Evolutionary conservation across 306 rosid genomes (phyloP).

Genomic region (Gleditsia sinensis): DNA sequence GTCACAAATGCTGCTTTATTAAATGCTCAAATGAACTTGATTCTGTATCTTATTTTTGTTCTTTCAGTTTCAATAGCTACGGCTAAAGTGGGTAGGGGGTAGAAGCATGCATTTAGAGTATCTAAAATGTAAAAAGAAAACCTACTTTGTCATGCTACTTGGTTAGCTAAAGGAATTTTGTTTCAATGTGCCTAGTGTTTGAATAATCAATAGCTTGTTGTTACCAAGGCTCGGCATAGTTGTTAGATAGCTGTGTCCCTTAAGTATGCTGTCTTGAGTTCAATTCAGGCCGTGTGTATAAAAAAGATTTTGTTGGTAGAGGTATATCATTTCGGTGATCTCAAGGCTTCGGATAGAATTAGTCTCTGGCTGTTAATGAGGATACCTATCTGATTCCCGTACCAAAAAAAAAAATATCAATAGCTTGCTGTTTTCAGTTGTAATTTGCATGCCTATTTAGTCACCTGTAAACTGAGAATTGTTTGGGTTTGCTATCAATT

Average conservation of each 20-base stretch:
- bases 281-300: too few relatives aligned
- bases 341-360: too few relatives aligned
- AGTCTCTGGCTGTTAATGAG: too few relatives aligned
- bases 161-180: conserved; percentile 16
- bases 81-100: not conserved
- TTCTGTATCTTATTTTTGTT: conserved; percentile 11
- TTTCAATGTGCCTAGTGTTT: conserved; percentile 11
- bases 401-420: too few relatives aligned
- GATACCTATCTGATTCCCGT: too few relatives aligned
- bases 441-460: not conserved
- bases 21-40: conserved; percentile 19
- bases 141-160: conserved; percentile 4
- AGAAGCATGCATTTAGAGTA: not conserved
- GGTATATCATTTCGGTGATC: too few relatives aligned
- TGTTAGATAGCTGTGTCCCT: too few relatives aligned
- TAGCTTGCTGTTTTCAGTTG: not conserved
- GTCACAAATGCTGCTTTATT: conserved; percentile 6
- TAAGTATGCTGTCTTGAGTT: too few relatives aligned
- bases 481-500: not conserved
- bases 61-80: conserved; percentile 1
- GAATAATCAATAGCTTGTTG: conserved; percentile 21
- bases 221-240: too few relatives aligned
- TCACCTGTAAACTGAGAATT: not conserved
- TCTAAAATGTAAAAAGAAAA: conserved; percentile 1
- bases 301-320: too few relatives aligned